Conservation (phyloP, 108 stramenopile species). For the Pseudonitzschia delicatissima region DNA sequence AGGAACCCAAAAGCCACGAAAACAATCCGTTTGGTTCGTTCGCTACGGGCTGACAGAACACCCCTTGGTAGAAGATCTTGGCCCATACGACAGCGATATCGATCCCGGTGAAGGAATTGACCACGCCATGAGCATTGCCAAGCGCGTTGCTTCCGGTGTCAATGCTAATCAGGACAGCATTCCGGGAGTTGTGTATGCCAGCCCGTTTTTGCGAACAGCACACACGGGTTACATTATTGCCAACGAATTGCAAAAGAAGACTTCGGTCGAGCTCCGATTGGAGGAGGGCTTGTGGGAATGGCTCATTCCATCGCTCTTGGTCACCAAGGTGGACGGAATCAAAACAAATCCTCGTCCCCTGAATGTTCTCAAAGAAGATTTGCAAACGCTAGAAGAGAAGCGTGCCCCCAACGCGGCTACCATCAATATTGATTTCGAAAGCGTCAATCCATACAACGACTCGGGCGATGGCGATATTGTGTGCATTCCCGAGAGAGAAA, state of each 20-base stretch:
- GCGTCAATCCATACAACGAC: conserved; percentile 43
- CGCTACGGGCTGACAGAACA: conserved; percentile 62
- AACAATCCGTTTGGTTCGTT: conserved; percentile 35
- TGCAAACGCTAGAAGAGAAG: conserved; percentile 36
- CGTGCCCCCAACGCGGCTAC: conserved; percentile 43
- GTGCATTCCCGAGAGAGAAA: conserved; percentile 6
- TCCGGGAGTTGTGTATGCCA: conserved; percentile 52
- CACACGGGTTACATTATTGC: conserved; percentile 70
- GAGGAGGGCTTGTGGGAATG: conserved; percentile 77
- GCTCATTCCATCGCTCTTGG: conserved; percentile 66
- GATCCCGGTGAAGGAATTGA: conserved; percentile 62
- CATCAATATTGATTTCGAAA: conserved; percentile 26
- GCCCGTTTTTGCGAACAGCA: conserved; percentile 54
- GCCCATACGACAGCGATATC: conserved; percentile 51
- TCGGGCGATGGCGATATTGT: conserved; percentile 14
- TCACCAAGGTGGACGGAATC: conserved; percentile 46
- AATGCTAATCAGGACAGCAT: neutral
- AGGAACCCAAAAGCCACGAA: no score
- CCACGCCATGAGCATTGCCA: conserved; percentile 55
- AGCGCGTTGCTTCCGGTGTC: conserved; percentile 35
- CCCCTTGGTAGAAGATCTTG: conserved; percentile 46
- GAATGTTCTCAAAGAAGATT: neutral
- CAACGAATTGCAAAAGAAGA: conserved; percentile 10
- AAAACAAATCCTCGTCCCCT: conserved; percentile 35
- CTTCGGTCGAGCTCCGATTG: conserved; percentile 34